phyloP scores from a whole-genome alignment of 306 rosid genomes.

The Citrullus mucosospermus region DNA sequence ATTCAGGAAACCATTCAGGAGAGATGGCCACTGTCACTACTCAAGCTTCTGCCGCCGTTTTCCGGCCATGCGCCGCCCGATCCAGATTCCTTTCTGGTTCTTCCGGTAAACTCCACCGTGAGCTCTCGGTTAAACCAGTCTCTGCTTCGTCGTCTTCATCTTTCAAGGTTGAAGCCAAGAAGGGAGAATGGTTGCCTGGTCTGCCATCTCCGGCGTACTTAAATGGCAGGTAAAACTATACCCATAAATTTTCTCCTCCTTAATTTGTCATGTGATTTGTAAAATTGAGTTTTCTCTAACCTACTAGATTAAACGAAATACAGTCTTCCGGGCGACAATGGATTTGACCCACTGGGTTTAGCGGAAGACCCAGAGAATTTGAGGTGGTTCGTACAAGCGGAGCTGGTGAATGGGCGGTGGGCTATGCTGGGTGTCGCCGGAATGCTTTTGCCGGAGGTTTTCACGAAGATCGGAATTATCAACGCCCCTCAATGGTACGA shows the following conservation, averaged over 20 bases:
- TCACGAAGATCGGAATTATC: slow-evolving; percentile 62
- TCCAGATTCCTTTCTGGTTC: slow-evolving; percentile 66
- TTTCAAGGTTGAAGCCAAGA: slow-evolving; percentile 70
- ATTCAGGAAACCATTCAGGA: slow-evolving; percentile 1
- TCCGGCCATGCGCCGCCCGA: slow-evolving; percentile 52
- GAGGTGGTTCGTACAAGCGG: slow-evolving; percentile 82
- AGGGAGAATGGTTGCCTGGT: slow-evolving; percentile 98
- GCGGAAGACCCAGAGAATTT: slow-evolving; percentile 98
- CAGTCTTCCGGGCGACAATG: slow-evolving; percentile 97
- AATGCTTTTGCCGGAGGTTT: slow-evolving; percentile 87
- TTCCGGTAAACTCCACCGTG: slow-evolving; percentile 52
- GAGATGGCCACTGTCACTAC: slow-evolving; percentile 83
- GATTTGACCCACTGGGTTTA: slow-evolving; percentile 83
- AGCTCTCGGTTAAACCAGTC: slow-evolving; percentile 40
- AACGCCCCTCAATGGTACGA: slow-evolving; percentile 85
- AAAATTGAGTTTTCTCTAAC: not conserved
- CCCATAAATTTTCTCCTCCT: not conserved
- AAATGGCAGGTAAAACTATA: slow-evolving; percentile 44
- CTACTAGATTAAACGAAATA: not conserved
- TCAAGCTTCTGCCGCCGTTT: slow-evolving; percentile 78
- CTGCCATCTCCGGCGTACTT: slow-evolving; percentile 75
- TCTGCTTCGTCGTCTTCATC: slow-evolving; percentile 31
- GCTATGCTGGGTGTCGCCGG: slow-evolving; percentile 98
- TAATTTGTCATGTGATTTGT: not conserved
- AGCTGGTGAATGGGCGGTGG: slow-evolving; percentile 87